These are phyloP conservation scores for Tritrichomonas musculus DNA, from an alignment of 208 protist species.

Conservation along the genomic window DNA sequence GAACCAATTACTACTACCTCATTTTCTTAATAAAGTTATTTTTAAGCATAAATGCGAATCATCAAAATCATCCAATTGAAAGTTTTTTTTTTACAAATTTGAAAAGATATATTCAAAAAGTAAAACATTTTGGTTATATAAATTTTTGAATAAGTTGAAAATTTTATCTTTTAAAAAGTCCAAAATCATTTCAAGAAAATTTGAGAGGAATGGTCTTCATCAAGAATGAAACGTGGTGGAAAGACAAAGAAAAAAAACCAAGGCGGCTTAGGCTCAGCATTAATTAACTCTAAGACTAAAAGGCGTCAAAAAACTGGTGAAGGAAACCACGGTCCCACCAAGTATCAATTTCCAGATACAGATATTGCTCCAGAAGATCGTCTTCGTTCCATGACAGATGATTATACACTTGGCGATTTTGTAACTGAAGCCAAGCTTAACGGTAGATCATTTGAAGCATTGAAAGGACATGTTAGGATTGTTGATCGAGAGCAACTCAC, in stretches of 20 bases:
- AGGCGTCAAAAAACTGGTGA: not conserved
- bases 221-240: no score
- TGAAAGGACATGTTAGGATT: not conserved
- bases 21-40: no score
- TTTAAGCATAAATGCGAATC: no score
- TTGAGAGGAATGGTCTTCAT: no score
- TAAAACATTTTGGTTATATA: no score
- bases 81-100: no score
- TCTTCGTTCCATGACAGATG: not conserved
- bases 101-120: no score
- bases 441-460: not conserved
- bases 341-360: not conserved
- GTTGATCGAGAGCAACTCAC: not conserved
- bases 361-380: not conserved
- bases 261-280: not conserved
- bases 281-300: not conserved
- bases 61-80: no score
- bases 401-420: slow-evolving; percentile 24
- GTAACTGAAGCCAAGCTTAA: not conserved
- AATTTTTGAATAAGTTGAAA: no score
- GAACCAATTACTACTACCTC: no score
- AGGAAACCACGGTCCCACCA: slow-evolving; percentile 24
- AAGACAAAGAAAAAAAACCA: not conserved
- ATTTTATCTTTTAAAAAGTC: no score
- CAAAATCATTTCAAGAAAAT: no score